Base-by-base conservation (phyloP, 2,329 filamentous ascomycete genomes). In the Westerdykella aurantiaca region DNA sequence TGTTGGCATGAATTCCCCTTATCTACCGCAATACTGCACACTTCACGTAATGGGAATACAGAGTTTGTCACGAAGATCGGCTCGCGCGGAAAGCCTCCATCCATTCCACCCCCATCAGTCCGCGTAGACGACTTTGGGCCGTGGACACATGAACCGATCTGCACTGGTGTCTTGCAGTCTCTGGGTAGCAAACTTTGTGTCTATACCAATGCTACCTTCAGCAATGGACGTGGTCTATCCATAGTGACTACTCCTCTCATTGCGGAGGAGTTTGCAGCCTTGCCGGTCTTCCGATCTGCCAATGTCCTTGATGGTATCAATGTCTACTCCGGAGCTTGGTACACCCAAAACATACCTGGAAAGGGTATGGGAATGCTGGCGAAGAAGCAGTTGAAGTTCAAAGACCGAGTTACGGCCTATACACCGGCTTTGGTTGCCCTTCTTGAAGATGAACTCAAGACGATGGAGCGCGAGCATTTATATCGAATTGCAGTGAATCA, bases 361-460 rank as follows among this genome's bases (percentile, higher is more conserved):
- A 64, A 63, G 44, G 64, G 64, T 4, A 50, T 60, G 14, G 64
- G 61, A 6, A 58, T 65, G 53, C 43, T 65, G 5, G 61, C 64
- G 0, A 48, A 52, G 3, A 45, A 46, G 2, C 14, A 45, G 0
- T 46, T 67, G 1, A 29, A 34, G 0, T 57, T 58, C 18, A 52
- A 53, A 25, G 57, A 64, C 17, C 37, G 48, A 3, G 48, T 67
- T 11, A 61, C 60, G 1, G 53, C 54, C 0, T 54, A 65, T 39
- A 67, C 63, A 4, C 64, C 64, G 1, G 60, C 53, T 0, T 52
- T 66, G 2, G 38, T 67, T 2, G 64, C 63, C 1, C 55, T 57
- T 38, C 44, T 64, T 0, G 64, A 66, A 39, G 34, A 43, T 1
- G 58, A 61, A 6, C 49, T 67, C 0, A 22, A 42, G 1, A 64